Evolutionary conservation across 352 stramenopile species (phyloP), one percentile per base, ranked within the genome.

Genomic region (Nothophytophthora sp.): DNA sequence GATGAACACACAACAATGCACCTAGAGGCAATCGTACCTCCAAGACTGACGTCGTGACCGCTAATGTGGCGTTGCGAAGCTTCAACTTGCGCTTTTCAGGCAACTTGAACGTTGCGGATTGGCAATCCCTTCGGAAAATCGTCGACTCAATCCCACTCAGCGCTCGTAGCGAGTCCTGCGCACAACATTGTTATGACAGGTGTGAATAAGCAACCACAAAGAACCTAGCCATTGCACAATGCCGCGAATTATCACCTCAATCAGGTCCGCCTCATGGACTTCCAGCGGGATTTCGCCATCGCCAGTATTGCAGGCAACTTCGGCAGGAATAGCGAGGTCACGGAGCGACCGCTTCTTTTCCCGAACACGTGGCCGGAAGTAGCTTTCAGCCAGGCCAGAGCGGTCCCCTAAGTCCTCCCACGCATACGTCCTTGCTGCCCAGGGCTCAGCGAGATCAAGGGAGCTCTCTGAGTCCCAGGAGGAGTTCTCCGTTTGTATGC

Each of bases 91-190:
- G 57, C 41, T 55, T 75, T 30, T 60, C 46, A 24, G 81, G 70
- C n/a, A 88, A 47, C 24, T 63, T 45, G 30, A 92, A 80, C 16
- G 48, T 62, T 27, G 67, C 76, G 5, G 65, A 63, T 8, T 43
- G 24, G 4, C 76, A 27, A 46, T 83, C 62, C 27, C 66, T 57
- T 23, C 72, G 66, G 35, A 84, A 85, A 24, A 88, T 36, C 25
- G 73, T 69, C 6, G 81, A 92, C 1, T 86, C 72, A 27, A 92
- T 63, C n/a, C 78, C 81, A 59, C 63, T 77, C 4, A 92, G 51
- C 35, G 67, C 74, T 54, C 68, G 70, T n/a, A 88, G 37, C 1
- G 63, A 66, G 61, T 83, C 76, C 81, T 91, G 34, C 2, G n/a
- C 25, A 1, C n/a, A 5, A 33, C 1, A 35, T 15, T 37, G 18